phyloP scores from a whole-genome alignment of 129 eudicot species.

The Erigeron canadensis region DNA sequence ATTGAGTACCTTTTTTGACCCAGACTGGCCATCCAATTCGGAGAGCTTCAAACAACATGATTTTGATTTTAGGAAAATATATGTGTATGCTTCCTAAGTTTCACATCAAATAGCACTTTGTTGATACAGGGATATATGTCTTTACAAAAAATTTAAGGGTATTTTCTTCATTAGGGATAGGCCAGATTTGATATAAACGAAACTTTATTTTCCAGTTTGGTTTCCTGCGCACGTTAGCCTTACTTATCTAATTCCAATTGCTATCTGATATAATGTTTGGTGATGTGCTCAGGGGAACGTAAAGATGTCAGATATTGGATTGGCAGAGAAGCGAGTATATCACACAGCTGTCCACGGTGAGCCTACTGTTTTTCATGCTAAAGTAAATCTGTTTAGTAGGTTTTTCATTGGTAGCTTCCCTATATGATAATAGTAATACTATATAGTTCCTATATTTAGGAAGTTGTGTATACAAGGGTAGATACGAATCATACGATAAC shows the following conservation, averaged over 20 bases:
- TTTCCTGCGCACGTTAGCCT: neutral
- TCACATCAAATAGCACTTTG: too few species aligned
- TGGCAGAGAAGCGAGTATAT: slow-evolving; percentile 90
- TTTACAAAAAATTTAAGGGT: too few species aligned
- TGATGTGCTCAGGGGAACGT: slow-evolving; percentile 69
- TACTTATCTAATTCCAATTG: neutral
- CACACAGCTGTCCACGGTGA: slow-evolving; percentile 88
- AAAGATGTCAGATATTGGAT: slow-evolving; percentile 74
- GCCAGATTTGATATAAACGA: neutral
- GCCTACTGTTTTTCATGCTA: slow-evolving; percentile 71
- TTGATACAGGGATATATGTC: too few species aligned
- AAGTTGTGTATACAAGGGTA: neutral
- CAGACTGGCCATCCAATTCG: neutral
- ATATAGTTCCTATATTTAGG: slow-evolving; percentile 12
- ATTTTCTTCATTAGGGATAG: neutral
- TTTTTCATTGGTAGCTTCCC: slow-evolving; percentile 43
- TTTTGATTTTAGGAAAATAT: neutral
- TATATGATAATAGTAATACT: slow-evolving; percentile 35
- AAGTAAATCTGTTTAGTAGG: slow-evolving; percentile 69
- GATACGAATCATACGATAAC: slow-evolving; percentile 1
- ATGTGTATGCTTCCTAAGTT: neutral
- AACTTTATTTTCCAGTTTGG: neutral
- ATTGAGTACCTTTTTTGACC: neutral
- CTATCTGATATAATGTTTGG: slow-evolving; percentile 6
- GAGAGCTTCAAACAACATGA: neutral